Conservation (phyloP, 192 early-diverging fungal species). For the Funneliformis mosseae region DNA sequence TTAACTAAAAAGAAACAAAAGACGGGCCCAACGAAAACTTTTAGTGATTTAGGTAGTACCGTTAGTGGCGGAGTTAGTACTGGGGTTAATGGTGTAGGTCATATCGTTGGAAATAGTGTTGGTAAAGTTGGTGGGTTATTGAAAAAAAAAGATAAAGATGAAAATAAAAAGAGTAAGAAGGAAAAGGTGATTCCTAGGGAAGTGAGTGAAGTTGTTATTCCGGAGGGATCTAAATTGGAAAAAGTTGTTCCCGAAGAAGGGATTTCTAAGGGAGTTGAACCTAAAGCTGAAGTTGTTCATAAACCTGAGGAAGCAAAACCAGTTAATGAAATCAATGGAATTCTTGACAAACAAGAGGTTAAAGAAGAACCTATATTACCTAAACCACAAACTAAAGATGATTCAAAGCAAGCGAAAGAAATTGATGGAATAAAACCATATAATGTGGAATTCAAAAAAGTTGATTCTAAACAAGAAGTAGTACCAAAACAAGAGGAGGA, state of each 20-base stretch:
- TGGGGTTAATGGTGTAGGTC: conserved; percentile 41
- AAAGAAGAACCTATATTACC: neutral
- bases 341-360: neutral
- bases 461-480: neutral
- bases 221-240: neutral
- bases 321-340: too few species aligned
- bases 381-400: neutral
- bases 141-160: conserved; percentile 35
- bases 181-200: conserved; percentile 31
- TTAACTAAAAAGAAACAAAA: conserved; percentile 33
- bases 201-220: conserved; percentile 37
- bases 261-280: too few species aligned
- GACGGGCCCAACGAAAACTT: conserved; percentile 56
- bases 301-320: too few species aligned
- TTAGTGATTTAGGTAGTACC: conserved; percentile 60
- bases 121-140: conserved; percentile 35
- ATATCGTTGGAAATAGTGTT: conserved; percentile 38
- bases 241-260: neutral
- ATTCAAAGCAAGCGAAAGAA: neutral
- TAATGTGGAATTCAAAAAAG: neutral
- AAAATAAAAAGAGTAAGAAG: conserved; percentile 39
- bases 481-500: neutral
- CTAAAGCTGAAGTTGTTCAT: too few species aligned
- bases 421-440: neutral
- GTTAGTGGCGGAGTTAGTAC: conserved; percentile 54